phyloP scores from a whole-genome alignment of 2,329 filamentous ascomycete genomes.

The Apiospora malaysiana region DNA sequence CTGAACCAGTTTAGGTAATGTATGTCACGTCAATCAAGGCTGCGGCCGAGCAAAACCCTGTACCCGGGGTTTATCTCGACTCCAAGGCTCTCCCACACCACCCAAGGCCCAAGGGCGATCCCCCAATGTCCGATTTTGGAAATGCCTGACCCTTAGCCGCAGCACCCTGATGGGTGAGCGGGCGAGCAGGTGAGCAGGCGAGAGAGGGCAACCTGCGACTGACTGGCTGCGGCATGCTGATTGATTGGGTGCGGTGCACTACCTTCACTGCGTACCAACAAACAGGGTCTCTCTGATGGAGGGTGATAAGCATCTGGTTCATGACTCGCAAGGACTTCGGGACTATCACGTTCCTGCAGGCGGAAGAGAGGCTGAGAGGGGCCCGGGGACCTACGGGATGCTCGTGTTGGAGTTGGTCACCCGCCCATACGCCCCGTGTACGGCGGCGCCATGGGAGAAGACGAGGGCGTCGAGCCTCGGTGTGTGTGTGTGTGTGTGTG shows the following conservation, averaged over 20 bases:
- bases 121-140: conserved; percentile 6
- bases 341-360: conserved; percentile 18
- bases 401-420: conserved; percentile 2
- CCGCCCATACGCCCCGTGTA: neutral
- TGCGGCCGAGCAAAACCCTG: conserved; percentile 10
- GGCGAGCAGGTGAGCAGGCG: too few relatives aligned
- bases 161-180: neutral
- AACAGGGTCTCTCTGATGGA: conserved; percentile 6
- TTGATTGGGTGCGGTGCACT: conserved; percentile 3
- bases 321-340: conserved; percentile 10
- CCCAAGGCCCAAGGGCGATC: neutral
- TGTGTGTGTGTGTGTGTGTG: too few relatives aligned
- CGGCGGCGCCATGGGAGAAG: neutral
- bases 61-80: conserved; percentile 13
- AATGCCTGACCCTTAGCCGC: conserved; percentile 11
- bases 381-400: neutral
- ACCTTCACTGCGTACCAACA: too few relatives aligned
- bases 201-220: neutral
- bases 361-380: conserved; percentile 7
- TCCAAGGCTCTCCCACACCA: conserved; percentile 5
- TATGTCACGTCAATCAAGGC: conserved; percentile 16
- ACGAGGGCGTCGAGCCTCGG: neutral
- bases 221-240: neutral
- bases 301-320: conserved; percentile 6
- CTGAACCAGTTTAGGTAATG: conserved; percentile 2